Conservation (phyloP, 441 rosid species). For the Brassica balearica region DNA sequence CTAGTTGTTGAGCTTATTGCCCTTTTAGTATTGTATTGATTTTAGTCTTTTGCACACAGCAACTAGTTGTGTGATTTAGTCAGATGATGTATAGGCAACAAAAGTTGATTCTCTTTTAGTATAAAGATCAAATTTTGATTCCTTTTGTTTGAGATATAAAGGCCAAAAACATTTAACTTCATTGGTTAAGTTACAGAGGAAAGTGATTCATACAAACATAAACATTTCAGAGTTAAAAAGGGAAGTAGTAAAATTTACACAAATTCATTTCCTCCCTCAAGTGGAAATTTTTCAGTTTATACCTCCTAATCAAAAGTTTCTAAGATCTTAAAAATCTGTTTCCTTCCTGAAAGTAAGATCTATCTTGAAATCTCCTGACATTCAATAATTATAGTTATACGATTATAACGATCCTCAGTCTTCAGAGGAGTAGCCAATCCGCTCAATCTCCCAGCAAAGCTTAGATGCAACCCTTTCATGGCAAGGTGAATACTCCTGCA, state of each 20-base stretch:
- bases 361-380: constrained; percentile 30
- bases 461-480: constrained; percentile 67
- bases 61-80: constrained; percentile 12
- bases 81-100: constrained; percentile 10
- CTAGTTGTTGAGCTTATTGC: no score
- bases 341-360: constrained; percentile 28
- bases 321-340: constrained; percentile 29
- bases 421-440: constrained; percentile 54
- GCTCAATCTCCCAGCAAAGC: constrained; percentile 76
- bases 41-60: constrained; percentile 25
- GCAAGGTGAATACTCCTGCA: constrained; percentile 72
- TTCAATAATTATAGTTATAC: constrained; percentile 35
- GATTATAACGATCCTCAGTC: constrained; percentile 35
- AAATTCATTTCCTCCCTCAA: constrained; percentile 26
- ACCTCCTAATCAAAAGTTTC: constrained; percentile 33
- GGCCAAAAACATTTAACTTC: constrained; percentile 33
- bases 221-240: constrained; percentile 31
- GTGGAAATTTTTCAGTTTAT: constrained; percentile 31
- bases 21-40: no score
- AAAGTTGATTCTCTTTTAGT: constrained; percentile 1
- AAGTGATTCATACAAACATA: constrained; percentile 16
- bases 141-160: neutral
- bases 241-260: constrained; percentile 31
- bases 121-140: constrained; percentile 13
- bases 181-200: constrained; percentile 17